Percentiles rank a stretch among this genome's conserved stretches.
phyloP scores from a whole-genome alignment of 2,329 filamentous ascomycete species.

The Purpureocillium lavendulum region DNA sequence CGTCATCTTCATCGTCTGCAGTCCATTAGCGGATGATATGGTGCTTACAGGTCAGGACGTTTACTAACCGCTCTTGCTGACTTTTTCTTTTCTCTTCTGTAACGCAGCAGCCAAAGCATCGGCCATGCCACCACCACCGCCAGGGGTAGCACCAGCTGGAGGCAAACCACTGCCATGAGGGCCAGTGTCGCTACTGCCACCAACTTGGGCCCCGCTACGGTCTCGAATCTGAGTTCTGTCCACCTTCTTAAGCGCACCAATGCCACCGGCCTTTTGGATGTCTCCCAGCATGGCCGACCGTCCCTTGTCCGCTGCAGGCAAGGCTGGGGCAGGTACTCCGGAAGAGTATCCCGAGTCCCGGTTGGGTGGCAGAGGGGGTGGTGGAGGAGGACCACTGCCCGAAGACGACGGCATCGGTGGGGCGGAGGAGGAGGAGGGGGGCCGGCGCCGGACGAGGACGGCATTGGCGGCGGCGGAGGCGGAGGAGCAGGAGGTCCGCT shows the following conservation, averaged over 20 bases:
- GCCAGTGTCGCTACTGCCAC: constrained; percentile 38
- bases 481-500: constrained; percentile 26
- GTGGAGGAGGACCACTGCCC: constrained; percentile 25
- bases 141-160: constrained; percentile 41
- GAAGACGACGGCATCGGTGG: constrained; percentile 20
- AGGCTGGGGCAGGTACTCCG: constrained; percentile 36
- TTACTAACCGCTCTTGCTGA: constrained; percentile 84
- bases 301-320: constrained; percentile 32
- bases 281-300: constrained; percentile 59
- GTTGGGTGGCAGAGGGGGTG: constrained; percentile 44
- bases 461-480: constrained; percentile 20
- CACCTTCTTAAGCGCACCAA: constrained; percentile 67
- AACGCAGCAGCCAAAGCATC: constrained; percentile 73
- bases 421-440: constrained; percentile 25
- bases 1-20: constrained; percentile 67
- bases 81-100: constrained; percentile 83
- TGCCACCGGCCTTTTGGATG: constrained; percentile 63
- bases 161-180: constrained; percentile 32
- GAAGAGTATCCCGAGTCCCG: constrained; percentile 51
- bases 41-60: not conserved
- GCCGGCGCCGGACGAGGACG: constrained; percentile 24
- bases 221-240: constrained; percentile 62
- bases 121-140: constrained; percentile 60
- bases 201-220: constrained; percentile 57
- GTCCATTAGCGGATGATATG: no score